Percentiles rank a stretch among this genome's conserved stretches.
These are phyloP conservation scores for Marchantia polymorpha DNA, from an alignment of 225 moss, liverwort and hornwort genomes.

Conservation along the genomic window DNA sequence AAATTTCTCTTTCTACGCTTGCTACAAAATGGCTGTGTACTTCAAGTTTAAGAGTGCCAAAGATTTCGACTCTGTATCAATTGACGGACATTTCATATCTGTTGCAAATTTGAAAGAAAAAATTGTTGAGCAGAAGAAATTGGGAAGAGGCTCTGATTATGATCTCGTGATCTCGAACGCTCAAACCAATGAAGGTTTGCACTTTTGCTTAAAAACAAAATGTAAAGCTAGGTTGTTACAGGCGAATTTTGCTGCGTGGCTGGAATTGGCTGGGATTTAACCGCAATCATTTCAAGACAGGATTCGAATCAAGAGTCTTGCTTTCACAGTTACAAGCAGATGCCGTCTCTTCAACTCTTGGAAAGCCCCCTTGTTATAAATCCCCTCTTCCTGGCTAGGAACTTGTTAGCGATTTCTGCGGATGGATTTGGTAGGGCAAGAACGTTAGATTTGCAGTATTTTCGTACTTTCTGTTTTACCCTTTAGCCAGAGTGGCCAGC, in stretches of 20 bases:
- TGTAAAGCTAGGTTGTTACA: conserved; percentile 24
- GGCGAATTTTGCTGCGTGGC: conserved; percentile 13
- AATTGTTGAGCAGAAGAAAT: conserved; percentile 68
- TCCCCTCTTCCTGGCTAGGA: not conserved
- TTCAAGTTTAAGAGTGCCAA: conserved; percentile 71
- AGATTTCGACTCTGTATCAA: conserved; percentile 62
- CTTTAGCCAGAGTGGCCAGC: not conserved
- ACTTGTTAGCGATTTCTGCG: not conserved
- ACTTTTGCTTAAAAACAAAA: conserved; percentile 42
- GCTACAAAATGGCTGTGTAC: conserved; percentile 53
- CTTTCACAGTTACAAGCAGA: conserved; percentile 2
- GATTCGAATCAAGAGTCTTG: conserved; percentile 16
- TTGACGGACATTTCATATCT: conserved; percentile 67
- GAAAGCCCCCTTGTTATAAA: not conserved
- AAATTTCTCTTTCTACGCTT: conserved; percentile 27
- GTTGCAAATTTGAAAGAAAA: conserved; percentile 65
- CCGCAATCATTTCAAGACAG: conserved; percentile 23
- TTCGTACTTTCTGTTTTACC: not conserved
- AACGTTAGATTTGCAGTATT: not conserved
- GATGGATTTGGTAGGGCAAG: not conserved
- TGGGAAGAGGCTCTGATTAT: conserved; percentile 59
- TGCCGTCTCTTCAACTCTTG: not conserved
- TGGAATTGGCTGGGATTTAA: conserved; percentile 18
- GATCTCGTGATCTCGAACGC: conserved; percentile 62
- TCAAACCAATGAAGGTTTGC: conserved; percentile 60